phyloP scores from a whole-genome alignment of 2,329 filamentous ascomycete species.

The Fusarium globosum region DNA sequence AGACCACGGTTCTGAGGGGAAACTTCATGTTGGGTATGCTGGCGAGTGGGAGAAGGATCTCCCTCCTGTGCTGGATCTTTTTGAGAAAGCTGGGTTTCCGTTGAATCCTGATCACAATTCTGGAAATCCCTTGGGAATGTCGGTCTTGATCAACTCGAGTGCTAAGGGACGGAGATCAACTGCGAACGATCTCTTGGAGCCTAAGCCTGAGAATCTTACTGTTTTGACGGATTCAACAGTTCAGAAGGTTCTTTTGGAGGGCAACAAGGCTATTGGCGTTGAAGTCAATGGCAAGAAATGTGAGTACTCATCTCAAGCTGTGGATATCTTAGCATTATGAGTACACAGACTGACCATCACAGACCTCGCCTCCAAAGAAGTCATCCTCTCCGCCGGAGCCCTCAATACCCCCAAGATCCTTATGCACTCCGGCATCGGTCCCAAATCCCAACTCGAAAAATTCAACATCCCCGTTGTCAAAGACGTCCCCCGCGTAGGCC shows the following conservation, averaged over 20 bases:
- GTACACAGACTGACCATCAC: not conserved
- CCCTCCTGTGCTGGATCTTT: slow-evolving; percentile 56
- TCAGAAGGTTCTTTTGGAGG: slow-evolving; percentile 33
- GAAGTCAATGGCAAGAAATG: slow-evolving; percentile 32
- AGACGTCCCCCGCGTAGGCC: slow-evolving; percentile 52
- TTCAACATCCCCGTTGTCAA: slow-evolving; percentile 40
- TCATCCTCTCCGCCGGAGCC: slow-evolving; percentile 57
- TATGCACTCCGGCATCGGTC: slow-evolving; percentile 48
- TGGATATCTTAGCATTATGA: fast-evolving
- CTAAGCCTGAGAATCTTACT: slow-evolving; percentile 56
- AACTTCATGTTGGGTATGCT: slow-evolving; percentile 60
- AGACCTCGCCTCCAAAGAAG: slow-evolving; percentile 53
- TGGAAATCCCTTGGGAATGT: slow-evolving; percentile 68
- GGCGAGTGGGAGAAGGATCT: slow-evolving; percentile 62
- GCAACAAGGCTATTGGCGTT: slow-evolving; percentile 31
- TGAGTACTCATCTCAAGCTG: not conserved
- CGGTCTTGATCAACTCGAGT: slow-evolving; percentile 61
- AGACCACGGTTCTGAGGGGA: slow-evolving; percentile 62
- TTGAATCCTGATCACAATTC: slow-evolving; percentile 67
- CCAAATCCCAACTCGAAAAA: slow-evolving; percentile 22
- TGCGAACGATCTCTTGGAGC: slow-evolving; percentile 60
- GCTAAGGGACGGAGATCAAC: slow-evolving; percentile 61
- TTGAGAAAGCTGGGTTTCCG: slow-evolving; percentile 60
- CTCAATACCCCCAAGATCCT: slow-evolving; percentile 57
- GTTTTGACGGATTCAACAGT: slow-evolving; percentile 32